Evolutionary conservation across 2,329 filamentous ascomycete species (phyloP), one percentile per base, ranked within the genome.

Genomic region (Cylindrodendrum hubeiense): DNA sequence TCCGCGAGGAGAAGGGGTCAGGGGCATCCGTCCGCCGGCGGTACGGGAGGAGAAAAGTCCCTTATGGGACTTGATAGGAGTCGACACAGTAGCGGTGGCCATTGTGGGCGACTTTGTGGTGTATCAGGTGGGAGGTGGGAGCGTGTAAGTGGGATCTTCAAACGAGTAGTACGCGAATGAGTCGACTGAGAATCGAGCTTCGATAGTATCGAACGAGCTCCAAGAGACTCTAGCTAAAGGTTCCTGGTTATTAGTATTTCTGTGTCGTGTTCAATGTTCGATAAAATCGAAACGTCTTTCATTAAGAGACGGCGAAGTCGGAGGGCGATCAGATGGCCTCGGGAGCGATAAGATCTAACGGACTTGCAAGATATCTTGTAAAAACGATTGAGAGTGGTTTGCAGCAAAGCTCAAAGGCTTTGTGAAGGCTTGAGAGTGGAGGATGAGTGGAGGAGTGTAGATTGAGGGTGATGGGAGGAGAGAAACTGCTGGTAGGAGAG

Each of bases 21-120:
- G 85, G 74, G 96, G 95, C 87, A 97, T 95, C 68, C 96, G 93
- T 79, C 95, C 94, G 83, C 95, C 95, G 81, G 95, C 96, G 79
- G 95, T 96, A 80, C 94, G 94, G 73, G 93, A 90, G 73, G 92
- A 94, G 85, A 98, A 98, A 76, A 98, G 88, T 65, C 94, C 94
- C 83, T 92, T 90, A 82, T 97, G 95, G 87, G 93, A 96, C 88
- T 98, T 98, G 79, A 96, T 87, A 66, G 96, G 96, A 67, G 96
- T 98, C 76, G 94, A 93, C 81, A 98, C 90, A 78, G 88, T 84
- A 80, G 91, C 80, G 66, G 83, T 92, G 79, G 95, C 94, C 95
- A 98, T 98, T 79, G 75, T 87, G 81, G 79, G 75, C 76, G 73
- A 75, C 61, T 71, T 44, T 70, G 52, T 52, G 34, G 59, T 44